phyloP scores from a whole-genome alignment of 2,329 filamentous ascomycete genomes.

The Penicillium brasilianum region DNA sequence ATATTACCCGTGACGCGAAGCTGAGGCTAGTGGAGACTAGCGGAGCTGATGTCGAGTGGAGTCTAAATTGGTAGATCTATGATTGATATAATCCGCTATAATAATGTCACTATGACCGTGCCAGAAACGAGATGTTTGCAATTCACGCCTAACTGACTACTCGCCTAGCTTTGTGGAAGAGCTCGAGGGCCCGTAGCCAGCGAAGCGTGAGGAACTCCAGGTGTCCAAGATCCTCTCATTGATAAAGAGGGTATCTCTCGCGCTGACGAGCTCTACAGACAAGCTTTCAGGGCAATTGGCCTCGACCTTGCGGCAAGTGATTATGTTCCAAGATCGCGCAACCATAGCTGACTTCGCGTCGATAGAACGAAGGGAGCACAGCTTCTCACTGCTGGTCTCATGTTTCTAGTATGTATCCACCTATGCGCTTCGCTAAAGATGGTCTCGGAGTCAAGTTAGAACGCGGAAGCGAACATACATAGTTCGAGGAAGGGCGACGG shows the following conservation, averaged over 20 bases:
- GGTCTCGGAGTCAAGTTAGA: neutral
- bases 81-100: too few species aligned
- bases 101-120: too few species aligned
- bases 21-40: too few species aligned
- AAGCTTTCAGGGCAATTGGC: neutral
- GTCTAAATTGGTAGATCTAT: too few species aligned
- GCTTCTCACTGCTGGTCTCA: constrained; percentile 18
- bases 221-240: neutral
- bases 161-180: constrained; percentile 11
- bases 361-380: constrained; percentile 19
- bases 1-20: too few species aligned
- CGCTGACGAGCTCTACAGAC: neutral
- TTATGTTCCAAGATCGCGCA: constrained; percentile 1
- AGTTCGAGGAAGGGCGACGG: neutral
- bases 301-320: constrained; percentile 8
- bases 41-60: too few species aligned
- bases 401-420: neutral
- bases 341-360: constrained; percentile 9
- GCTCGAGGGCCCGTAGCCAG: neutral
- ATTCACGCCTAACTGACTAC: too few species aligned
- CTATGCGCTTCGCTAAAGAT: too few species aligned
- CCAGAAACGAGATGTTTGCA: too few species aligned
- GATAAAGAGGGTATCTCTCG: neutral
- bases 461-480: neutral
- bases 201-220: neutral